Conservation (phyloP, 2,329 filamentous ascomycete genomes). For the Sclerotinia glacialis region DNA sequence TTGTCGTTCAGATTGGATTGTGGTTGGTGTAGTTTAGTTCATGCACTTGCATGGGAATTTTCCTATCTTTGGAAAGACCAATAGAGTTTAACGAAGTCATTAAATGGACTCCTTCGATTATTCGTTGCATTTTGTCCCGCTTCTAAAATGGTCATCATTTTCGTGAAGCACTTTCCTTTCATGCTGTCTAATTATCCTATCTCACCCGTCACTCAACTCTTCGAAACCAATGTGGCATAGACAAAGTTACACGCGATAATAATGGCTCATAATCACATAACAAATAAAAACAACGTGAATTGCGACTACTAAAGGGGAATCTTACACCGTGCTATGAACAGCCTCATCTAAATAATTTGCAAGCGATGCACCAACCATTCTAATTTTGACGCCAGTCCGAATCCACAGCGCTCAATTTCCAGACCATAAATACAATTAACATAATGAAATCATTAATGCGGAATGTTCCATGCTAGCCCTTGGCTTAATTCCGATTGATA, state of each 20-base stretch:
- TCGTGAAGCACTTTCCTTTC: background rate
- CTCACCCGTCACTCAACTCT: background rate
- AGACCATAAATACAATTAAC: background rate
- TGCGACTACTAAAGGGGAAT: constrained; percentile 13
- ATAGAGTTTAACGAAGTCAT: too few relatives aligned
- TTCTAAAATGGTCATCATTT: background rate
- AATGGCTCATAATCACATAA: background rate
- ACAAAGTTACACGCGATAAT: background rate
- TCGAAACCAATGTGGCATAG: background rate
- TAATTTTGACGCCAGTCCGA: constrained; percentile 11
- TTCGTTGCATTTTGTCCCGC: background rate
- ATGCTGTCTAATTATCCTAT: background rate
- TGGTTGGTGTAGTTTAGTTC: background rate
- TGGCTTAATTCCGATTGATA: background rate
- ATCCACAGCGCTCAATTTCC: background rate
- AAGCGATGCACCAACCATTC: constrained; percentile 7
- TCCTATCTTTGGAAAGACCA: background rate
- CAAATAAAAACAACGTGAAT: background rate
- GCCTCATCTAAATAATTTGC: constrained; percentile 2
- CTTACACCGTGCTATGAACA: constrained; percentile 7
- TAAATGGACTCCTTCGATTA: background rate
- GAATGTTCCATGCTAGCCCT: background rate
- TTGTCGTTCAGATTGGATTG: background rate
- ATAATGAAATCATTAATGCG: background rate
- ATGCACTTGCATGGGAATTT: background rate